A percentile compares a stretch with the other conserved stretches of the same genome.
Evolutionary conservation across 2,329 filamentous ascomycete genomes (phyloP).

Genomic region (Aspergillus spinulosporus): DNA sequence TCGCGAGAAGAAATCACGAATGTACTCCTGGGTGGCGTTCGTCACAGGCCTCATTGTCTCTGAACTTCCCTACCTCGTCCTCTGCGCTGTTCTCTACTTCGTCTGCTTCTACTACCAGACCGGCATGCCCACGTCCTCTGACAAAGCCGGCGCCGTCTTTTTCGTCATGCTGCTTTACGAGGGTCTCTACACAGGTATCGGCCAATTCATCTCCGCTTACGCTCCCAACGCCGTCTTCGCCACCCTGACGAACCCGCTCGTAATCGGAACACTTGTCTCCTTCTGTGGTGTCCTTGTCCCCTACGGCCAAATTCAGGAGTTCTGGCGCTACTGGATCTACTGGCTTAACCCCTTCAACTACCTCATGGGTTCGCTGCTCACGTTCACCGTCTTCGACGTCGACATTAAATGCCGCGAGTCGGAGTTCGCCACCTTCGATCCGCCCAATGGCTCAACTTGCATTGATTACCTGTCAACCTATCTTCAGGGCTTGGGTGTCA

Average conservation of each 20-base stretch:
- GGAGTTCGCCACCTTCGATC: conserved; percentile 32
- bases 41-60: conserved; percentile 66
- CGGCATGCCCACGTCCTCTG: conserved; percentile 48
- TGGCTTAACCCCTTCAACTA: conserved; percentile 36
- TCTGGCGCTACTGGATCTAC: conserved; percentile 38
- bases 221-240: conserved; percentile 67
- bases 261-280: conserved; percentile 52
- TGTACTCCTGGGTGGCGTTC: conserved; percentile 75
- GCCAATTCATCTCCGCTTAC: conserved; percentile 77
- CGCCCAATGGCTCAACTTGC: conserved; percentile 54
- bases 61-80: conserved; percentile 67
- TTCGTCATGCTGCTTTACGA: conserved; percentile 73
- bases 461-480: conserved; percentile 58
- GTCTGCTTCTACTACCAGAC: conserved; percentile 71
- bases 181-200: conserved; percentile 69
- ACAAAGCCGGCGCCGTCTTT: conserved; percentile 53
- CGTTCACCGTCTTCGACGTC: conserved; percentile 28
- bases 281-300: conserved; percentile 36
- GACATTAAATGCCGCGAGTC: conserved; percentile 26
- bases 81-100: conserved; percentile 67
- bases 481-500: conserved; percentile 48
- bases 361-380: conserved; percentile 32
- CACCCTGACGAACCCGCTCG: conserved; percentile 71
- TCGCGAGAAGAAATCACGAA: conserved; percentile 68
- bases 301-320: conserved; percentile 31